A percentile compares a stretch with the other conserved stretches of the same genome.
phyloP scores from a whole-genome alignment of 805 yeast species.

The Pichia cephalocereana region DNA sequence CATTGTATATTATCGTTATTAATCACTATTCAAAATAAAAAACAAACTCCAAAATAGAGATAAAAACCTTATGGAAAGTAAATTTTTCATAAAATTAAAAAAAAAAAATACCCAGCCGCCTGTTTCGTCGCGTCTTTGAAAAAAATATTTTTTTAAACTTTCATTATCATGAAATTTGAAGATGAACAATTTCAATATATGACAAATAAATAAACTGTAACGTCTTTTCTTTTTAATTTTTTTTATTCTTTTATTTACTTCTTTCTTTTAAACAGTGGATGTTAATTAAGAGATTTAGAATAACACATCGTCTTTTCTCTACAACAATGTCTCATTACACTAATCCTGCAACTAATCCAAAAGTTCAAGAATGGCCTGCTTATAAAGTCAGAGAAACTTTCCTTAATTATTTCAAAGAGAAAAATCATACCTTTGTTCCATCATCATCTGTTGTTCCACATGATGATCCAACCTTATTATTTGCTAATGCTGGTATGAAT shows the following conservation, averaged over 20 bases:
- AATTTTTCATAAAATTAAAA: too few species aligned
- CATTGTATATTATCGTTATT: slow-evolving; percentile 36
- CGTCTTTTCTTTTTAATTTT: too few species aligned
- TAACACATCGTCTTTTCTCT: not conserved
- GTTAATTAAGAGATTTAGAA: not conserved
- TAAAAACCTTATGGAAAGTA: too few species aligned
- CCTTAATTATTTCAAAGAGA: slow-evolving; percentile 64
- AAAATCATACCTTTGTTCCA: slow-evolving; percentile 73
- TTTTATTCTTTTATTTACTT: too few species aligned
- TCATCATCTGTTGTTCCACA: slow-evolving; percentile 94
- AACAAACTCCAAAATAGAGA: too few species aligned
- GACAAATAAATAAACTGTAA: too few species aligned
- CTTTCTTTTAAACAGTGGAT: not conserved
- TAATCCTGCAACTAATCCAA: slow-evolving; percentile 8
- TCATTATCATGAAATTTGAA: too few species aligned
- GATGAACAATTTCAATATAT: too few species aligned
- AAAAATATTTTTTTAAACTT: too few species aligned
- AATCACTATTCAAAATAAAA: too few species aligned
- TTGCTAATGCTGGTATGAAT: slow-evolving; percentile 99
- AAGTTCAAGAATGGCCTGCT: slow-evolving; percentile 37
- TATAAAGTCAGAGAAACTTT: slow-evolving; percentile 64
- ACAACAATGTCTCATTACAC: slow-evolving; percentile 5
- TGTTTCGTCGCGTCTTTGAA: too few species aligned
- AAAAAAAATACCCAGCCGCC: too few species aligned
- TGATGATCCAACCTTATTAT: slow-evolving; percentile 93